Evolutionary conservation across 805 yeast genomes (phyloP), one percentile per base, ranked within the genome.

Genomic region (Kodamaea neixiangensis): DNA sequence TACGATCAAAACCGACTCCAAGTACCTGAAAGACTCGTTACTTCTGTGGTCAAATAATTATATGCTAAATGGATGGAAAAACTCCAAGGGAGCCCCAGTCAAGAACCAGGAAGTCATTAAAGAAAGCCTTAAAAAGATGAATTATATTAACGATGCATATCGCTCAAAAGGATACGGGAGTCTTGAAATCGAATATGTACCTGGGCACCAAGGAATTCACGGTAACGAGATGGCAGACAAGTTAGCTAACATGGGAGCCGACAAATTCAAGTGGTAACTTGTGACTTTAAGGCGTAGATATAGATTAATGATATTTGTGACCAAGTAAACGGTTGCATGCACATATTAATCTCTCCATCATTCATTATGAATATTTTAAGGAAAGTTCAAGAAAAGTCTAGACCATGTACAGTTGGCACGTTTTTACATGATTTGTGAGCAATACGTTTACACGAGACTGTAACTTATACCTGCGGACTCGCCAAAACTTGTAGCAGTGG

Each of bases 171-270:
- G 73, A 62, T 68, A 71, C 57, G 72, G 71, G 1, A 49, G 65
- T 0, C 69, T 89, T 20, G 62, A 67, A 3, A 62, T 90, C 21
- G 65, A 62, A 3, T 83, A 93, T 72, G 93, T 89, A 4, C 73
- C 69, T 51, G 97, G 93, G 0, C 97, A 92, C 64, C 66, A 74
- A 14, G 92, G 89, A 0, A 67, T 71, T 34, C 64, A 60, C 10
- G 97, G 97, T 0, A 92, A 91, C 61, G 90, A 83, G 53, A 72
- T 63, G 60, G 97, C 97, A 0, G 97, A 91, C 62, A 61, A 61
- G 45, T 69, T 91, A 44, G 97, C 97, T 2, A 85, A 78, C 50
- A 47, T 56, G 4, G 59, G 57, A 7, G 49, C 45, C 1, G 49
- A 47, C 15, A 29, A 33, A 10, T 47, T 39, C 20, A 13, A 20